These are phyloP conservation scores for Trametes cingulata DNA, from an alignment of 768 basidiomycete genomes.

Conservation along the genomic window DNA sequence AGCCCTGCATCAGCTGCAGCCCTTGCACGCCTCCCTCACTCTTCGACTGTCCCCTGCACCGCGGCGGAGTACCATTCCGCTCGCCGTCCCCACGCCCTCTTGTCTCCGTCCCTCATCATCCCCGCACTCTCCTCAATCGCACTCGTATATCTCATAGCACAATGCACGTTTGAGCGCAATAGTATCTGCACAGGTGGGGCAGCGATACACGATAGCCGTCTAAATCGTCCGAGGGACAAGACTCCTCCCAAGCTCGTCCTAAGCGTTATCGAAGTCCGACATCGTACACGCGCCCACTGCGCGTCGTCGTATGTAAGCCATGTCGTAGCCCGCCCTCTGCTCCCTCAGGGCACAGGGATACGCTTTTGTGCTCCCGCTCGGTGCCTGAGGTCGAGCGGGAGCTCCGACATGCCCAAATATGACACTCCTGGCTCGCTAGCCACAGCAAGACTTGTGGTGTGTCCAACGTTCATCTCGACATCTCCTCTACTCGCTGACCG, in stretches of 20 bases:
- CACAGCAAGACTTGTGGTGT: not conserved
- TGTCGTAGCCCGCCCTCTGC: not conserved
- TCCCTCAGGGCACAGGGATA: not conserved
- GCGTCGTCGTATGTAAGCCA: conserved; percentile 2
- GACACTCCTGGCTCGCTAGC: not conserved
- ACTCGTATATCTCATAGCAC: not conserved
- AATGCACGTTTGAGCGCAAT: no score
- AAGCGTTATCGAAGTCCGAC: conserved; percentile 20
- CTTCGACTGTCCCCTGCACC: not conserved
- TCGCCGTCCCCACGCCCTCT: not conserved
- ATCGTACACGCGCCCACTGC: conserved; percentile 7
- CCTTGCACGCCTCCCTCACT: not conserved
- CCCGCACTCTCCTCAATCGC: not conserved
- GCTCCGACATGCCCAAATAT: conserved; percentile 6
- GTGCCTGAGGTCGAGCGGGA: not conserved
- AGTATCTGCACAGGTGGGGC: not conserved
- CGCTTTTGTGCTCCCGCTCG: not conserved
- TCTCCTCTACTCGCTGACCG: not conserved
- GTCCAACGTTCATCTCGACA: not conserved
- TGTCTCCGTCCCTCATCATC: not conserved
- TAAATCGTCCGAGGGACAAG: not conserved
- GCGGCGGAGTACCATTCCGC: not conserved
- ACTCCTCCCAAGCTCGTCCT: conserved; percentile 2
- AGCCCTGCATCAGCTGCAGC: not conserved
- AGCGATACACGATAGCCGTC: not conserved